Conservation (phyloP, 441 rosid genomes). For the Populus hybrid region DNA sequence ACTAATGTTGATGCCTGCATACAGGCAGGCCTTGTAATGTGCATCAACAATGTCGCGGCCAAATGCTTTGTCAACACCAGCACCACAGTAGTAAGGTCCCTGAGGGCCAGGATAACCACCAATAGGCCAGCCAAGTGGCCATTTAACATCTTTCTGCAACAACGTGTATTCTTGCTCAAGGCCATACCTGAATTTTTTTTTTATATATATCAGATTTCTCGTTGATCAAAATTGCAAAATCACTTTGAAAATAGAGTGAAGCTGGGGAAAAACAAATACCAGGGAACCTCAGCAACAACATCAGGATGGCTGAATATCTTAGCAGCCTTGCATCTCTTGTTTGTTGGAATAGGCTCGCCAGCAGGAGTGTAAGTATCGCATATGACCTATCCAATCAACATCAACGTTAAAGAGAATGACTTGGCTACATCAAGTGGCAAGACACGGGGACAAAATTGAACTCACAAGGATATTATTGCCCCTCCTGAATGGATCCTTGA, state of each 20-base stretch:
- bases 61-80: constrained; percentile 75
- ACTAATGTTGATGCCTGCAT: constrained; percentile 68
- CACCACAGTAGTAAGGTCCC: constrained; percentile 86
- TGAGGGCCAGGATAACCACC: constrained; percentile 90
- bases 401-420: not conserved
- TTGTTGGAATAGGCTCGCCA: constrained; percentile 69
- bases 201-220: constrained; percentile 12
- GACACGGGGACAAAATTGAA: not conserved
- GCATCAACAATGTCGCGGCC: constrained; percentile 75
- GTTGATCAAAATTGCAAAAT: not conserved
- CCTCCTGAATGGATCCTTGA: constrained; percentile 72
- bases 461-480: constrained; percentile 75
- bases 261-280: constrained; percentile 29
- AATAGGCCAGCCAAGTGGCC: constrained; percentile 86
- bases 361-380: constrained; percentile 66
- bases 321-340: constrained; percentile 61
- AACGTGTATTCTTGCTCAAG: constrained; percentile 89
- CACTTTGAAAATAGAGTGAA: not conserved
- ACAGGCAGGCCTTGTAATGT: constrained; percentile 88
- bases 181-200: constrained; percentile 48
- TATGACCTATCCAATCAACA: constrained; percentile 43
- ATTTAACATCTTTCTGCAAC: constrained; percentile 61
- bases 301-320: constrained; percentile 30
- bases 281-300: constrained; percentile 50
- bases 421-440: not conserved